phyloP scores from a whole-genome alignment of 2,329 filamentous ascomycete genomes.

The Akanthomyces lecanii region DNA sequence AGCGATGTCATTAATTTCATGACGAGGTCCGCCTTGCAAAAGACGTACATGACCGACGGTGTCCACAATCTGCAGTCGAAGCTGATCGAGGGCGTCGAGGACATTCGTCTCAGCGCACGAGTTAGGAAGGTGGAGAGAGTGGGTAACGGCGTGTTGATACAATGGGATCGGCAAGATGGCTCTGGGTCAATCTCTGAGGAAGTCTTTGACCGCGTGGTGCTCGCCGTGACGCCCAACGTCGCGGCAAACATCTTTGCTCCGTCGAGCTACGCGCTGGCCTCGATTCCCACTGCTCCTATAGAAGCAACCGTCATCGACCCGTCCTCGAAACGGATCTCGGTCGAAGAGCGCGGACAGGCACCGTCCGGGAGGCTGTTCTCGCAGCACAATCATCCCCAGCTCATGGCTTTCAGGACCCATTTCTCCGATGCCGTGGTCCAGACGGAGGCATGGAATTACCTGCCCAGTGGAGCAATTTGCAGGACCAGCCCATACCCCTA shows the following conservation, averaged over 20 bases:
- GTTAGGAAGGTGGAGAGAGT: constrained; percentile 31
- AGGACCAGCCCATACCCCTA: constrained; percentile 45
- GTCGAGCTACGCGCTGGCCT: constrained; percentile 31
- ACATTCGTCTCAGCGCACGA: constrained; percentile 37
- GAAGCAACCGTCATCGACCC: constrained; percentile 41
- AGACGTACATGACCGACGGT: constrained; percentile 49
- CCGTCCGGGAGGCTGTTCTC: background rate
- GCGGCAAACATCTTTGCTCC: constrained; percentile 45
- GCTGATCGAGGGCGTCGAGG: constrained; percentile 36
- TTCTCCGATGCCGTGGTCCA: constrained; percentile 27
- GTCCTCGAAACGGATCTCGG: background rate
- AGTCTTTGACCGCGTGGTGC: constrained; percentile 47
- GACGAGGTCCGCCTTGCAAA: constrained; percentile 39
- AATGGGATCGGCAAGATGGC: background rate
- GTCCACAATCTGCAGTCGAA: constrained; percentile 45
- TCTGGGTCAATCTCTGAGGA: constrained; percentile 25
- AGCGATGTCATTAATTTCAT: constrained; percentile 50
- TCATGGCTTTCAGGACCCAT: constrained; percentile 33
- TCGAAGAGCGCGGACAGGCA: background rate
- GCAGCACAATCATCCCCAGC: constrained; percentile 25
- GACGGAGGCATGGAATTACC: constrained; percentile 51
- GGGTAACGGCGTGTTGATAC: constrained; percentile 9
- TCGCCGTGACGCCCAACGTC: constrained; percentile 53
- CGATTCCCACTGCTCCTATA: constrained; percentile 46
- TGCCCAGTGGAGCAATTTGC: constrained; percentile 48